These are phyloP conservation scores for Xylaria longipes DNA, from an alignment of 495 filamentous ascomycete species.

Conservation along the genomic window DNA sequence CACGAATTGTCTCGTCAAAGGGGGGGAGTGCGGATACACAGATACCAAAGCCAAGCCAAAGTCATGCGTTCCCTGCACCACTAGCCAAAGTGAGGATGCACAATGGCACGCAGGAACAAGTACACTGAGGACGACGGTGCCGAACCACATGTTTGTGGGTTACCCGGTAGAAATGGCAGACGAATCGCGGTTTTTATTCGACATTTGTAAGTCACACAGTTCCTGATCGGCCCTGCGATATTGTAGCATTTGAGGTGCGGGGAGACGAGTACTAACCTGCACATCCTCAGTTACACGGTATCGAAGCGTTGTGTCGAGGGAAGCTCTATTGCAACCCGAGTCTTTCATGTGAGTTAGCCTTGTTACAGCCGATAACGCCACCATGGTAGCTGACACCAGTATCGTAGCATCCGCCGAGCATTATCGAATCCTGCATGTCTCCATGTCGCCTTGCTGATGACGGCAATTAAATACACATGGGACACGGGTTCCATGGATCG, in stretches of 20 bases:
- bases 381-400: neutral
- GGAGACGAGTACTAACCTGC: constrained; percentile 8
- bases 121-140: constrained; percentile 25
- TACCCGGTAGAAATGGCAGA: constrained; percentile 29
- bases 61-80: constrained; percentile 12
- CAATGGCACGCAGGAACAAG: constrained; percentile 25
- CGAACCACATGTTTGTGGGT: constrained; percentile 28
- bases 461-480: constrained; percentile 34
- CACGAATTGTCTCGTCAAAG: constrained; percentile 45
- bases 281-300: constrained; percentile 20
- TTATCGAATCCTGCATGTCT: constrained; percentile 30
- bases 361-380: neutral
- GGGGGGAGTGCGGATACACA: constrained; percentile 42
- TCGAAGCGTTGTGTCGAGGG: constrained; percentile 27
- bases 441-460: constrained; percentile 30
- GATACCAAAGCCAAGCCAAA: constrained; percentile 22
- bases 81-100: constrained; percentile 5
- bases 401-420: constrained; percentile 23
- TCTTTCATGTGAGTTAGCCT: constrained; percentile 20
- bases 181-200: constrained; percentile 28
- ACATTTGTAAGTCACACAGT: constrained; percentile 20
- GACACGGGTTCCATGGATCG: constrained; percentile 27
- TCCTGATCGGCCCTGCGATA: neutral
- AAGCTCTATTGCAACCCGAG: constrained; percentile 22
- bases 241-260: neutral